phyloP scores from a whole-genome alignment of 768 basidiomycete species.

The Fistulinella prunicolor region DNA sequence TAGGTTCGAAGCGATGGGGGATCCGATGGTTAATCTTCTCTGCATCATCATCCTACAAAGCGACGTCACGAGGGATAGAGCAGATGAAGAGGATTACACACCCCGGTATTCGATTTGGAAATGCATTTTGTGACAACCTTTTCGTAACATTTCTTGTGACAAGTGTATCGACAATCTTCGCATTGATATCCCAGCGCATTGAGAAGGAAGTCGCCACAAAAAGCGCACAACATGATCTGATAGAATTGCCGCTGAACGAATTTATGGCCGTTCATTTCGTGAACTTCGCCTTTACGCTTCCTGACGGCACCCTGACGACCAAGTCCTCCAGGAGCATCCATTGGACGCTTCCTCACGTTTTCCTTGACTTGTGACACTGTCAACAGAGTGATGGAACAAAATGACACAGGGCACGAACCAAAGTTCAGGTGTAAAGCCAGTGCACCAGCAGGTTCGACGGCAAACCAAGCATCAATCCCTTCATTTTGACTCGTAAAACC shows the following conservation, averaged over 20 bases:
- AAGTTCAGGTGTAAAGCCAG: constrained; percentile 87
- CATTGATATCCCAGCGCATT: constrained; percentile 98
- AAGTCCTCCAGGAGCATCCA: constrained; percentile 87
- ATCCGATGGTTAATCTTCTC: constrained; percentile 99
- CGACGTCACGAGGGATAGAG: neutral
- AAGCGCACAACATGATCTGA: constrained; percentile 96
- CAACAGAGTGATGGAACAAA: neutral
- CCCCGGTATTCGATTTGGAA: constrained; percentile 92
- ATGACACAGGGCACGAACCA: constrained; percentile 50
- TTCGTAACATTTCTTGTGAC: constrained; percentile 98
- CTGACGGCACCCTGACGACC: constrained; percentile 98
- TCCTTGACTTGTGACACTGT: constrained; percentile 77
- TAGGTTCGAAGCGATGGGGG: constrained; percentile 95
- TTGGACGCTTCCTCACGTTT: constrained; percentile 92
- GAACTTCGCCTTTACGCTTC: constrained; percentile 96
- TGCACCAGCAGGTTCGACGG: constrained; percentile 96
- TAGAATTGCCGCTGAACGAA: constrained; percentile 98
- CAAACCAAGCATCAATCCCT: constrained; percentile 96
- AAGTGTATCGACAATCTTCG: constrained; percentile 98
- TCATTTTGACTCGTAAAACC: constrained; percentile 42
- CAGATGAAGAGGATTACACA: constrained; percentile 40
- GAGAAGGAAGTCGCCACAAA: constrained; percentile 96
- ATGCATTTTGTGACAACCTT: constrained; percentile 99
- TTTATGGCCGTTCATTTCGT: constrained; percentile 99
- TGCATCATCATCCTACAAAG: constrained; percentile 81